These are phyloP conservation scores for Boletus fagicola DNA, from an alignment of 768 basidiomycete species.

Conservation along the genomic window DNA sequence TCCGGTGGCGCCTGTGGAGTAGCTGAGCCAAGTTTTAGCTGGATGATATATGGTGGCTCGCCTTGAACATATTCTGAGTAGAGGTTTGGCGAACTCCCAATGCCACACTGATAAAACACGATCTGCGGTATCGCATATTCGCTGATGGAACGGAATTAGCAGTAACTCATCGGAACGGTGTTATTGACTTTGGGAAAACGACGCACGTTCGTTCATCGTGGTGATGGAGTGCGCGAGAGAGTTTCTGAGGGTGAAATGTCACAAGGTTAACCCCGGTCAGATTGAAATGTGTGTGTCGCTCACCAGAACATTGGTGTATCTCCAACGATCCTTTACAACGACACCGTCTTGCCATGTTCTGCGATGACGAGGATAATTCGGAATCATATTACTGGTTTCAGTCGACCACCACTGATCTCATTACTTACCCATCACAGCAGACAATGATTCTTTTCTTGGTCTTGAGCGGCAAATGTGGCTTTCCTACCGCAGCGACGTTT, in stretches of 20 bases:
- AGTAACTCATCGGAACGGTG: not conserved
- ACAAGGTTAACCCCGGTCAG: not conserved
- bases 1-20: conserved; percentile 56
- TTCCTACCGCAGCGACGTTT: not conserved
- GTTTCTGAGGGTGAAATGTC: conserved; percentile 37
- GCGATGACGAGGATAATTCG: not conserved
- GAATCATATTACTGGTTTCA: not conserved
- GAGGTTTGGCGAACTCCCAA: conserved; percentile 55
- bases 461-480: conserved; percentile 4
- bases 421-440: conserved; percentile 70
- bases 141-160: conserved; percentile 18
- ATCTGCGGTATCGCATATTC: conserved; percentile 52
- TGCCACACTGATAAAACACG: conserved; percentile 63
- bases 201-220: conserved; percentile 44
- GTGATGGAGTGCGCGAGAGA: conserved; percentile 51
- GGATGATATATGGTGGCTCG: conserved; percentile 20
- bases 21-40: conserved; percentile 7
- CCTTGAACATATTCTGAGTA: conserved; percentile 64
- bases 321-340: conserved; percentile 40
- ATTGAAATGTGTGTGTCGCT: conserved; percentile 11
- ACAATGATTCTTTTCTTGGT: conserved; percentile 62
- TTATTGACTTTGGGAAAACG: not conserved
- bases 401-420: not conserved
- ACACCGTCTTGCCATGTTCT: conserved; percentile 78
- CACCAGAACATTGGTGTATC: conserved; percentile 58